phyloP scores from a whole-genome alignment of 106 monocot genomes.

The Allium cepa region DNA sequence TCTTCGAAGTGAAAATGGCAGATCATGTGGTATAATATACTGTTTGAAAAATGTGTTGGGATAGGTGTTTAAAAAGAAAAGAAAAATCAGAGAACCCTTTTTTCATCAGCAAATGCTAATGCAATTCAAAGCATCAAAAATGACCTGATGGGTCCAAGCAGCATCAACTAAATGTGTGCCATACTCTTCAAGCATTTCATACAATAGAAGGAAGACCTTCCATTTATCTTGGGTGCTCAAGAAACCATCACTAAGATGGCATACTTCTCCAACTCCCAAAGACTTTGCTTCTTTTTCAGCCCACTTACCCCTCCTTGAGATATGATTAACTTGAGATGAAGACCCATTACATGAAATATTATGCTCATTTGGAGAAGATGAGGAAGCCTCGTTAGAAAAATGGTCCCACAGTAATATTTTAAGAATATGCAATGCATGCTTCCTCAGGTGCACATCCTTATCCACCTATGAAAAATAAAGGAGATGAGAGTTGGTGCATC shows the following conservation, averaged over 20 bases:
- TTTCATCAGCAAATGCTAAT: not conserved
- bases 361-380: not conserved
- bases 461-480: constrained; percentile 49
- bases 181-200: constrained; percentile 97
- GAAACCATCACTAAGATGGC: constrained; percentile 18
- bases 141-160: constrained; percentile 91
- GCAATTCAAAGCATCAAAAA: constrained; percentile 1
- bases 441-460: constrained; percentile 59
- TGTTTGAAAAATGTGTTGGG: no score
- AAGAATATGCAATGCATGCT: constrained; percentile 66
- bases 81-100: no score
- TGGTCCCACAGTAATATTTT: constrained; percentile 33
- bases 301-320: constrained; percentile 72
- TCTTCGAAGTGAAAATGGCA: no score
- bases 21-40: no score
- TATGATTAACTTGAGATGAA: constrained; percentile 5
- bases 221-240: constrained; percentile 48
- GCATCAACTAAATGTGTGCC: constrained; percentile 95
- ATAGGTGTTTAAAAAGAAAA: no score
- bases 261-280: constrained; percentile 52
- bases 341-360: constrained; percentile 4
- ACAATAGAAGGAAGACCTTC: constrained; percentile 72
- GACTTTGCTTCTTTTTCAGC: constrained; percentile 76
- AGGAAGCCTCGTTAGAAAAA: constrained; percentile 5
- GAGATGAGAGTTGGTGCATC: not conserved